Percentiles rank a stretch among this genome's conserved stretches.
Conservation (phyloP, 2,329 filamentous ascomycete species). For the Cladobotryum mycophilum region DNA sequence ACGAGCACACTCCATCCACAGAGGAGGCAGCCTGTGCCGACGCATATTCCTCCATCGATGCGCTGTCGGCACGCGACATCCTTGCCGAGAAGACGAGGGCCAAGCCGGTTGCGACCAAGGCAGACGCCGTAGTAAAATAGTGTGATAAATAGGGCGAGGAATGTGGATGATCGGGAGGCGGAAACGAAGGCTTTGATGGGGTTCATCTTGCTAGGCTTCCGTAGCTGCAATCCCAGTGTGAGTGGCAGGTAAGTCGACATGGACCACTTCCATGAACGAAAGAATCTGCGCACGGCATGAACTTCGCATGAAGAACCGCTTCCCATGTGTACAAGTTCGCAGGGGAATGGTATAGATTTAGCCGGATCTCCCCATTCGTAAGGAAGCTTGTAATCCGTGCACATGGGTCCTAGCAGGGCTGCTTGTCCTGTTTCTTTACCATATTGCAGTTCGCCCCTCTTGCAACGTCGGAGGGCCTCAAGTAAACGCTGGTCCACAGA, state of each 20-base stretch:
- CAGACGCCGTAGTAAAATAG: conserved; percentile 85
- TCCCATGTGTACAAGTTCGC: conserved; percentile 79
- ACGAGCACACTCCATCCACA: conserved; percentile 80
- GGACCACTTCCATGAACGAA: conserved; percentile 64
- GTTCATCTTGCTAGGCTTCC: conserved; percentile 38
- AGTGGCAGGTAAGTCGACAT: conserved; percentile 72
- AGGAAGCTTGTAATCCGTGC: conserved; percentile 62
- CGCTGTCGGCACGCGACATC: conserved; percentile 40
- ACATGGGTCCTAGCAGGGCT: conserved; percentile 63
- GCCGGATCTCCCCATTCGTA: conserved; percentile 66
- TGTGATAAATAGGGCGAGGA: conserved; percentile 70
- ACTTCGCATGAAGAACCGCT: conserved; percentile 66
- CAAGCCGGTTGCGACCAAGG: conserved; percentile 65
- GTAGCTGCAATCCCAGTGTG: conserved; percentile 58
- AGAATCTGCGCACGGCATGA: conserved; percentile 64
- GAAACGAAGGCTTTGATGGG: conserved; percentile 50
- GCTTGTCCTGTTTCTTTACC: conserved; percentile 67
- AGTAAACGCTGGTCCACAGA: conserved; percentile 69
- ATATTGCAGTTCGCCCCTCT: conserved; percentile 60
- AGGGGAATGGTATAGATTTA: conserved; percentile 66
- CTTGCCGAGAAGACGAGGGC: conserved; percentile 59
- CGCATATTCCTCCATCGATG: conserved; percentile 60
- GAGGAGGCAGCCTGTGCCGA: conserved; percentile 63
- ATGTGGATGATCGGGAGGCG: conserved; percentile 65
- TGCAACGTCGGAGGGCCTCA: conserved; percentile 62